Base-by-base conservation (phyloP, 1,139 yeast species). In the Yamadazyma jaroonii region DNA sequence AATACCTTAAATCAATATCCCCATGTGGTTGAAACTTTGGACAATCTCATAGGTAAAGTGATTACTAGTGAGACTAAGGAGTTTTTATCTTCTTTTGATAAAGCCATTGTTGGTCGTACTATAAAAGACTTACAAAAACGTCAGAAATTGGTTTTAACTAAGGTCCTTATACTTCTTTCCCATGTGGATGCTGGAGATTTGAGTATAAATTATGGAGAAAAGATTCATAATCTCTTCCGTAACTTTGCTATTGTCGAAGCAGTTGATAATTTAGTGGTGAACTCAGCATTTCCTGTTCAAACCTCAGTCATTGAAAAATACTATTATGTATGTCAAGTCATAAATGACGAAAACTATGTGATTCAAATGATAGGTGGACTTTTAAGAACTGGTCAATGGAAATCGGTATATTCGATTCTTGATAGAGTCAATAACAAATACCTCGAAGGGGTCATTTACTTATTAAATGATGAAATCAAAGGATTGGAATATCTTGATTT, bases 381-480 rank as follows among this genome's bases (percentile, higher is more conserved):
- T 6, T 12, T 33, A 10, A n/a, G 22, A 21, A 22, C 14, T 9
- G 3, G 25, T 7, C 23, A 26, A 22, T 22, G 31, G 27, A 17
- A 5, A 5, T 11, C 36, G 8, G 46, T 52, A 28, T 45, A 51
- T 3, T 44, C 51, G 9, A 57, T 65, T 35, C 43, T 63, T 13
- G 43, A 43, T 10, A 52, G 54, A 25, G 47, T 63, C 11, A 60
- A 62, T 2, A 47, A 47, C 26, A 45, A 52, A 25, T 61, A 64
- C 35, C 58, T 71, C 36, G 52, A 56, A 25, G 76, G 74, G 2
- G 47, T 71, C 29, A 55, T 66, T 9, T 11, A 35, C 12, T 25
- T 29, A 12, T 30, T 47, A 31, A 31, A 38, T 20, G 33, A 31
- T 17, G 32, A 34, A 6, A 21, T 12, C 9, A 4, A 14, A 12